These are phyloP conservation scores for Tetrapisispora nanseiensis DNA, from an alignment of 805 yeast genomes.

Conservation along the genomic window DNA sequence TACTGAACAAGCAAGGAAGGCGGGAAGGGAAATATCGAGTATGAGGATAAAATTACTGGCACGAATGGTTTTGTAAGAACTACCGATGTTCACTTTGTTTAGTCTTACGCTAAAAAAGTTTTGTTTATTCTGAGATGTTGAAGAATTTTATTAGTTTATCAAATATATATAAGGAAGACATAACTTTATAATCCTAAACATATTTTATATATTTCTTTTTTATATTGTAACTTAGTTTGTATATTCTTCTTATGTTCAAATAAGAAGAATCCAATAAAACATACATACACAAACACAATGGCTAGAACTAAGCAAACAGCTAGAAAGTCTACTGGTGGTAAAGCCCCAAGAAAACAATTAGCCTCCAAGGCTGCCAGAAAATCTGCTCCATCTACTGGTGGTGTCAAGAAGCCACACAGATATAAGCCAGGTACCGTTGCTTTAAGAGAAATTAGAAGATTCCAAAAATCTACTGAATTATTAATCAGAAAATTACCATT, in stretches of 20 bases:
- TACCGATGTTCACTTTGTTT: too few relatives aligned
- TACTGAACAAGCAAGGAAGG: too few relatives aligned
- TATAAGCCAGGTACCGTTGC: conserved; percentile 97
- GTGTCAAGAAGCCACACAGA: conserved; percentile 92
- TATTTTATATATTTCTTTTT: not conserved
- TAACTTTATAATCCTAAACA: not conserved
- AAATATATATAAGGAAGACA: not conserved
- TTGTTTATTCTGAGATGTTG: too few relatives aligned
- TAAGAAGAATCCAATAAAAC: not conserved
- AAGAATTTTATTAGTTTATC: too few relatives aligned
- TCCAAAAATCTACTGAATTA: conserved; percentile 90
- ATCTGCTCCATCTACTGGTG: conserved; percentile 84
- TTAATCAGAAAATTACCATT: conserved; percentile 93
- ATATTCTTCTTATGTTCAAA: too few relatives aligned
- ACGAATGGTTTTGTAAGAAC: too few relatives aligned
- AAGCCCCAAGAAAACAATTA: conserved; percentile 88
- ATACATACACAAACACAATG: conserved; percentile 34
- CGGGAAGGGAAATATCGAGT: too few relatives aligned
- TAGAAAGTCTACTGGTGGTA: conserved; percentile 92
- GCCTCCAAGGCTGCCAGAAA: conserved; percentile 91
- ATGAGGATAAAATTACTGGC: too few relatives aligned
- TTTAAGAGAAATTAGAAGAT: conserved; percentile 91
- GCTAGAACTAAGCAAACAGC: conserved; percentile 93
- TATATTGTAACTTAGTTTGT: not conserved
- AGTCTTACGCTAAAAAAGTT: too few relatives aligned